phyloP scores from a whole-genome alignment of 2,329 filamentous ascomycete species.

The Microsporum audouinii region DNA sequence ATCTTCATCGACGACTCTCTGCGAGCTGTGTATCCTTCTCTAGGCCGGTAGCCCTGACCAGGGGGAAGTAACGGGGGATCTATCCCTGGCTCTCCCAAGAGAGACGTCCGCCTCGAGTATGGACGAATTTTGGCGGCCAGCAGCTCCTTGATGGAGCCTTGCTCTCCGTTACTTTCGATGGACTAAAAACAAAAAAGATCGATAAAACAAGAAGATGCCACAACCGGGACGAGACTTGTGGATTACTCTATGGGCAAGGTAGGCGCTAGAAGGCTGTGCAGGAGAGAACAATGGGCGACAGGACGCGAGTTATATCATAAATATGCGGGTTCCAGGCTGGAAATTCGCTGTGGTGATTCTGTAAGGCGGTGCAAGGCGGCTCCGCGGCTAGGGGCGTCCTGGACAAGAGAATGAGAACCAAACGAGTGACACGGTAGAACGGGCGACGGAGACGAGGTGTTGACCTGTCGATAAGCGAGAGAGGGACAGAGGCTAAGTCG shows the following conservation, averaged over 20 bases:
- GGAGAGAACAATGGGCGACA: neutral
- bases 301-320: neutral
- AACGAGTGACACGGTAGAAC: neutral
- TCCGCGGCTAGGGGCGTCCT: neutral
- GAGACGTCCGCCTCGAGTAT: constrained; percentile 47
- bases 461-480: neutral
- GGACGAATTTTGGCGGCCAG: constrained; percentile 42
- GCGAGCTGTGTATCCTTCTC: constrained; percentile 39
- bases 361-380: constrained; percentile 3
- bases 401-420: neutral
- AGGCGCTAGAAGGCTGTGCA: neutral
- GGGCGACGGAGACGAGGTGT: neutral
- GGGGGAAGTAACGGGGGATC: constrained; percentile 39
- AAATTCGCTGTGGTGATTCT: neutral
- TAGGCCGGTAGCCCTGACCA: constrained; percentile 40
- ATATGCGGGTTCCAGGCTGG: neutral
- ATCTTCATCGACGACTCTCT: constrained; percentile 39
- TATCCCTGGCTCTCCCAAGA: constrained; percentile 46
- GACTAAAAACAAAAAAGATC: neutral
- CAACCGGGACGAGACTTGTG: neutral
- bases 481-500: neutral
- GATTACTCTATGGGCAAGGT: neutral
- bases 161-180: neutral
- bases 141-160: constrained; percentile 31
- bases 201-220: neutral